phyloP scores from a whole-genome alignment of 768 basidiomycete genomes.

The Epithele typhae region DNA sequence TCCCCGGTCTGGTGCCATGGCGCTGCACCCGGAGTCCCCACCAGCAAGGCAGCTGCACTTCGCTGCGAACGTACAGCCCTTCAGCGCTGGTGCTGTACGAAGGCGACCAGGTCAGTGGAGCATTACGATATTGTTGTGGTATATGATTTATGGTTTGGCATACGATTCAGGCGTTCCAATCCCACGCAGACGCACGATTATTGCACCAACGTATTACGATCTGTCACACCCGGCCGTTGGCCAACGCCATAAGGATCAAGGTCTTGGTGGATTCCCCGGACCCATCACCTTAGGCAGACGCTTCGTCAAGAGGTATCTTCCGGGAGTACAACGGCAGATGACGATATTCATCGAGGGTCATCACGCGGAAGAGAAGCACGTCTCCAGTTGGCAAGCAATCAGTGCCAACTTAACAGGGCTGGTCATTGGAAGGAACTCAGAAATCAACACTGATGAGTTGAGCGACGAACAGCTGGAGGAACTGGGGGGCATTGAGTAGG shows the following conservation, averaged over 20 bases:
- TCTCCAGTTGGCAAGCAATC: conserved; percentile 30
- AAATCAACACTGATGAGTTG: conserved; percentile 49
- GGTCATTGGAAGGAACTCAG: conserved; percentile 55
- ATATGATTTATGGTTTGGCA: not conserved
- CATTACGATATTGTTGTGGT: not conserved
- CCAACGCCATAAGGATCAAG: conserved; percentile 30
- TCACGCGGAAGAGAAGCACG: conserved; percentile 4
- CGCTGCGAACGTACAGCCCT: not conserved
- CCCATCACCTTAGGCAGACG: conserved; percentile 35
- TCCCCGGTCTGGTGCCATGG: conserved; percentile 24
- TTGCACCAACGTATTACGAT: conserved; percentile 11
- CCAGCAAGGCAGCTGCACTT: conserved; percentile 9
- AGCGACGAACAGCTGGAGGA: conserved; percentile 66
- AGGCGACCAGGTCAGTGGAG: conserved; percentile 9
- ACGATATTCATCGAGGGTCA: conserved; percentile 1
- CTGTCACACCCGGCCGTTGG: conserved; percentile 2
- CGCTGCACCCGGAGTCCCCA: conserved; percentile 18
- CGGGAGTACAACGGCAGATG: conserved; percentile 32
- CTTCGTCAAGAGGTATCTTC: conserved; percentile 37
- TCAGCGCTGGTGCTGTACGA: not conserved
- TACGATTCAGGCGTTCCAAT: conserved; percentile 26
- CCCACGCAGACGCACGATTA: conserved; percentile 30
- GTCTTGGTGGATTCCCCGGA: conserved; percentile 46
- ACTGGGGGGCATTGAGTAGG: conserved; percentile 73
- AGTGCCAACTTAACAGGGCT: conserved; percentile 32